Evolutionary conservation across 768 basidiomycete genomes (phyloP).

Genomic region (Suillus subaureus): DNA sequence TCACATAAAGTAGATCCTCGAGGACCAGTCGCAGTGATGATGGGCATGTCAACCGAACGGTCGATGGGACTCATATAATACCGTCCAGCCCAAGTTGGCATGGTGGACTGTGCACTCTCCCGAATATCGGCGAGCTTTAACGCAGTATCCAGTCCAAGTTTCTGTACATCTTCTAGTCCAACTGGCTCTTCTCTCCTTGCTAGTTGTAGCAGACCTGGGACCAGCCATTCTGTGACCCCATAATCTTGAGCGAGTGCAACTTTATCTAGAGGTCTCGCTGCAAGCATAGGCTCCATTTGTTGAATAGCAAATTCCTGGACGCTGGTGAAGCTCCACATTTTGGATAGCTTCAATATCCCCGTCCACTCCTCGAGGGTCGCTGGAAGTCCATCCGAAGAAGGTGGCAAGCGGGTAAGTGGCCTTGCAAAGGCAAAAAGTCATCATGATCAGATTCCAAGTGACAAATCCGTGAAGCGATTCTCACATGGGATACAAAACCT

Average conservation of each 20-base stretch:
- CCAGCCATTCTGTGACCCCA: constrained; percentile 37
- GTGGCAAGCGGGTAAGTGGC: not conserved
- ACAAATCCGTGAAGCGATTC: not conserved
- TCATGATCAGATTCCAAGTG: not conserved
- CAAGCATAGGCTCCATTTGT: constrained; percentile 18
- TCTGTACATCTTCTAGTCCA: constrained; percentile 15
- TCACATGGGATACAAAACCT: constrained; percentile 23
- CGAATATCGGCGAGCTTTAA: constrained; percentile 25
- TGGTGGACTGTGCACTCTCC: constrained; percentile 17
- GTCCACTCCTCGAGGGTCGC: constrained; percentile 36
- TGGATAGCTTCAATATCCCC: constrained; percentile 40
- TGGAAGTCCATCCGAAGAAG: constrained; percentile 5
- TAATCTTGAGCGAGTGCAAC: constrained; percentile 33
- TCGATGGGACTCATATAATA: not conserved
- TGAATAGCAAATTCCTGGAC: constrained; percentile 34
- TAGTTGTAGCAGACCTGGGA: constrained; percentile 25
- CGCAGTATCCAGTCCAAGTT: constrained; percentile 19
- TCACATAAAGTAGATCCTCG: not conserved
- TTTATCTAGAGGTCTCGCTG: constrained; percentile 23
- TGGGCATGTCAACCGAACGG: not conserved
- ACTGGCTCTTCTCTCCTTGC: constrained; percentile 18
- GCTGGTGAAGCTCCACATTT: constrained; percentile 38
- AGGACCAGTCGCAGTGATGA: not conserved
- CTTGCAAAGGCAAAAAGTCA: not conserved
- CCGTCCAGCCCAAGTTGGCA: not conserved